Evolutionary conservation across 2,329 filamentous ascomycete genomes (phyloP).

Genomic region (Arthrobotrys iridis): DNA sequence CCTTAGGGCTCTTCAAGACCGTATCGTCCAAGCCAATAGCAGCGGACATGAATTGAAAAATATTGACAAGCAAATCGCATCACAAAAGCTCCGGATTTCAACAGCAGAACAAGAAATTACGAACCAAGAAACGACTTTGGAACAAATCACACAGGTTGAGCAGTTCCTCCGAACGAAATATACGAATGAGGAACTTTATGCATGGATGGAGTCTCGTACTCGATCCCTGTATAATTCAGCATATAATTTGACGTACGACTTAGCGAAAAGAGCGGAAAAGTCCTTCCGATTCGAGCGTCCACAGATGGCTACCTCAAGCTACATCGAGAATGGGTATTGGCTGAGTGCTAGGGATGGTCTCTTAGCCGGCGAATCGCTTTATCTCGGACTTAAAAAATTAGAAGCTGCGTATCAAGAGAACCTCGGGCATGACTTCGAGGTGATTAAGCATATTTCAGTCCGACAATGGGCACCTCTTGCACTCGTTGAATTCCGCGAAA

Average conservation of each 20-base stretch:
- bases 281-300: slow-evolving; percentile 12
- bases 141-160: not conserved
- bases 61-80: slow-evolving; percentile 18
- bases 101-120: slow-evolving; percentile 4
- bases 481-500: slow-evolving; percentile 57
- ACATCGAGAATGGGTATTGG: slow-evolving; percentile 56
- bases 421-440: slow-evolving; percentile 58
- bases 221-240: slow-evolving; percentile 2
- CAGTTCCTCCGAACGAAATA: slow-evolving; percentile 23
- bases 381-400: slow-evolving; percentile 57
- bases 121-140: not conserved
- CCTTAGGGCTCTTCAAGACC: slow-evolving; percentile 58
- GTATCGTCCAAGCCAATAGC: slow-evolving; percentile 58
- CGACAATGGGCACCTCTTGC: slow-evolving; percentile 58
- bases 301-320: not conserved
- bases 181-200: slow-evolving; percentile 31
- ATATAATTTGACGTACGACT: slow-evolving; percentile 23
- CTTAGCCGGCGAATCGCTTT: slow-evolving; percentile 57
- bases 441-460: slow-evolving; percentile 60
- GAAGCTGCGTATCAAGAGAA: slow-evolving; percentile 57
- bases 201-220: slow-evolving; percentile 9
- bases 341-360: slow-evolving; percentile 61
- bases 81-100: not conserved
- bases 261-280: slow-evolving; percentile 25
- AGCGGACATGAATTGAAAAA: slow-evolving; percentile 50